Evolutionary conservation across 306 rosid genomes (phyloP), one percentile per base, ranked within the genome.

Genomic region (Cercis canadensis): DNA sequence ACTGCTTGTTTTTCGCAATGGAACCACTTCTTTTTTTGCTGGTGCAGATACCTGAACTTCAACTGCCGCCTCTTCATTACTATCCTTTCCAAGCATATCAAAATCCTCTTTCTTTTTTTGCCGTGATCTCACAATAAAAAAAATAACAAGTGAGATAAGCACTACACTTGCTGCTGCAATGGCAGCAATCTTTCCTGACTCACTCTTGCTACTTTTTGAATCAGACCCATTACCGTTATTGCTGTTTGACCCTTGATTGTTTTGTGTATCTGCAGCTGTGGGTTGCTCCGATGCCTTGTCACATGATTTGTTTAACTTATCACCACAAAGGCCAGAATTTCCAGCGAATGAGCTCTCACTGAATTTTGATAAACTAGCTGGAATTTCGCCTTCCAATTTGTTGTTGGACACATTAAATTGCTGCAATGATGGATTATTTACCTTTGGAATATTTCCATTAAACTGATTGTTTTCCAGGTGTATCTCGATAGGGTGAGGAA

Each of bases 371-470:
- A 92, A 74, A 50, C 80, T 51, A 15, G 59, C 1, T 0, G 98
- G 97, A 14, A 92, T 64, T 79, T 82, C 80, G 10, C 98, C 98
- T 53, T 85, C 96, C 57, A 92, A 76, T 19, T 81, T 73, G 70
- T 92, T 92, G 68, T 87, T 85, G n/a, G 93, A 87, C 15, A 87
- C 57, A 60, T 90, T 31, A 36, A 90, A 9, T 6, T 46, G 16
- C 8, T 0, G 12, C 87, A 89, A 65, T 2, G 70, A 14, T 2
- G 78, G 72, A 41, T 14, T 80, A 0, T 49, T 40, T 0, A 93
- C 4, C 37, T 73, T 29, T 0, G 96, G 93, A 43, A 93, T 76
- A 1, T 2, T 36, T 4, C 98, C 98, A 39, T 60, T 75, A 56
- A 93, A 90, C 45, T 84, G 81, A 34, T 93, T 93, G 29, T 85